Evolutionary conservation across 2,329 filamentous ascomycete genomes (phyloP).

Genomic region (Trichoderma gracile): DNA sequence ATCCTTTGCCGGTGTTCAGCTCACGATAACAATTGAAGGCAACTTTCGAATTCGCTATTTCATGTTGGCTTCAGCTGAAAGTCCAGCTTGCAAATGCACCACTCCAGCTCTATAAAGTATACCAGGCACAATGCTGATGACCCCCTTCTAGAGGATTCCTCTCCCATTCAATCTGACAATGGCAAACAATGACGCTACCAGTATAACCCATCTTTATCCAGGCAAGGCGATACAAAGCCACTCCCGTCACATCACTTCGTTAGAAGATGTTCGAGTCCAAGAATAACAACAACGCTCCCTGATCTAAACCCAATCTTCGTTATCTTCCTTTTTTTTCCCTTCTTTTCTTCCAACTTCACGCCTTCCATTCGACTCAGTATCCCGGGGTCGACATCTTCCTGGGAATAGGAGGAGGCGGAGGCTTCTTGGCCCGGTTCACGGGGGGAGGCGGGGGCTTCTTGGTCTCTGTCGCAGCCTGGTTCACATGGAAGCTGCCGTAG

Average conservation of each 20-base stretch:
- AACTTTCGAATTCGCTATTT: neutral
- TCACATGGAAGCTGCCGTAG: constrained; percentile 55
- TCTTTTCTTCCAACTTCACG: neutral
- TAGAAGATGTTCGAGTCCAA: neutral
- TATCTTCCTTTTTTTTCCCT: no score
- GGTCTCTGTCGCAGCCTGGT: constrained; percentile 38
- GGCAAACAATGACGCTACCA: constrained; percentile 1
- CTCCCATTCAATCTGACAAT: neutral
- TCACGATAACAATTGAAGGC: neutral
- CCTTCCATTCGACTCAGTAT: constrained; percentile 14
- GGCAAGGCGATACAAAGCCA: neutral
- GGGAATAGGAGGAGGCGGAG: constrained; percentile 55
- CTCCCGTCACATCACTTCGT: constrained; percentile 12
- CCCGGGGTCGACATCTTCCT: constrained; percentile 34
- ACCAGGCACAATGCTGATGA: neutral
- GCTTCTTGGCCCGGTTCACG: constrained; percentile 54
- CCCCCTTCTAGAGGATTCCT: neutral
- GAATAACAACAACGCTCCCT: neutral
- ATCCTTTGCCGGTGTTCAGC: neutral
- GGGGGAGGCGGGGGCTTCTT: constrained; percentile 59
- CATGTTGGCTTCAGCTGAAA: neutral
- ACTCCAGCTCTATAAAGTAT: neutral
- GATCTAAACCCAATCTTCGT: neutral
- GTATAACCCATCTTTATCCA: constrained; percentile 1
- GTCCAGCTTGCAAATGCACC: neutral